phyloP scores from a whole-genome alignment of 2,329 filamentous ascomycete genomes.

The Sporothrix schenckii region DNA sequence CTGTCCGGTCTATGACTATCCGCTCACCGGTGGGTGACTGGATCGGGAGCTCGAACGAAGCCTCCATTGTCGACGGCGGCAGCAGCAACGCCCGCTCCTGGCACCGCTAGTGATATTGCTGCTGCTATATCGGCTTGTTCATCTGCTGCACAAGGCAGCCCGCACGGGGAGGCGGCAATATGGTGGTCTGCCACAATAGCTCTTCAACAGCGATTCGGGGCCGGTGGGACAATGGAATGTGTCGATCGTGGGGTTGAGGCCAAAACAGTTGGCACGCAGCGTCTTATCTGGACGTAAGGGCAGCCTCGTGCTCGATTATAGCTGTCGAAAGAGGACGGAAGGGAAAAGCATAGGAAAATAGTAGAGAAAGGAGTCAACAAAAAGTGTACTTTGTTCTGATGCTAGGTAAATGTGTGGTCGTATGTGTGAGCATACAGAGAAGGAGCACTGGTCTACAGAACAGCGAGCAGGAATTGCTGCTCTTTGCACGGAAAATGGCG shows the following conservation, averaged over 20 bases:
- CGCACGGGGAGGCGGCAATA: constrained; percentile 22
- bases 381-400: not conserved
- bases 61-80: constrained; percentile 35
- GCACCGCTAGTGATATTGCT: constrained; percentile 17
- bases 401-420: not conserved
- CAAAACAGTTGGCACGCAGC: not conserved
- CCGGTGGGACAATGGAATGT: constrained; percentile 5
- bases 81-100: constrained; percentile 12
- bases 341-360: not conserved
- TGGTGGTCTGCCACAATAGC: constrained; percentile 19
- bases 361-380: not conserved
- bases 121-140: constrained; percentile 21
- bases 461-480: not conserved
- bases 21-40: constrained; percentile 33
- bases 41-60: constrained; percentile 36
- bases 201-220: constrained; percentile 20
- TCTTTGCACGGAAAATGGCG: not conserved
- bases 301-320: not conserved
- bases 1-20: constrained; percentile 27
- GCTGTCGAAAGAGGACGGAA: constrained; percentile 22
- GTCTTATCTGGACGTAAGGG: constrained; percentile 5
- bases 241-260: constrained; percentile 22
- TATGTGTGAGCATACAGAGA: not conserved
- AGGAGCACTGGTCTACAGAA: not conserved
- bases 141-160: constrained; percentile 30